Percentiles rank a stretch among this genome's conserved stretches.
phyloP scores from a whole-genome alignment of 768 basidiomycete genomes.

The Hygrocybe coccinea region DNA sequence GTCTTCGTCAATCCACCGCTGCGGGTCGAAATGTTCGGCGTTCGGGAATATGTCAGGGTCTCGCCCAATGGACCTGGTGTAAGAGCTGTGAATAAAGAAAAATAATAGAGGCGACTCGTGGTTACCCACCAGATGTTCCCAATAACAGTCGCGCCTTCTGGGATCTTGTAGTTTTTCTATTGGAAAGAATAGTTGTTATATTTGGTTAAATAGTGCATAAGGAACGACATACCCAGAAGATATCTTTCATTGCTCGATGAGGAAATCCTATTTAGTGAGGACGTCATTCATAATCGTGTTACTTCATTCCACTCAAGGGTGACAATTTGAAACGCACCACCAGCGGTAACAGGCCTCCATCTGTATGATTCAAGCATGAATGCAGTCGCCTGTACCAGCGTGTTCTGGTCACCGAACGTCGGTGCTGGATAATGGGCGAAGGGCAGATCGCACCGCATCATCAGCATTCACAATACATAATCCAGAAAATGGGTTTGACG shows the following conservation, averaged over 20 bases:
- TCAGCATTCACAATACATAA: background rate
- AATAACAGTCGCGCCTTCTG: slow-evolving; percentile 52
- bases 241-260: slow-evolving; percentile 60
- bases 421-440: slow-evolving; percentile 38
- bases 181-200: background rate
- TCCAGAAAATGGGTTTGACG: slow-evolving; percentile 8
- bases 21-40: slow-evolving; percentile 54
- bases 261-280: slow-evolving; percentile 58
- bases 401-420: slow-evolving; percentile 37
- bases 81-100: background rate
- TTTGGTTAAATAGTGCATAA: background rate
- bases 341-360: slow-evolving; percentile 48
- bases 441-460: no score
- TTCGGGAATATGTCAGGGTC: slow-evolving; percentile 56
- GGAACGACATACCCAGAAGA: slow-evolving; percentile 47
- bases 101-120: background rate
- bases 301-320: background rate
- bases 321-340: slow-evolving; percentile 30
- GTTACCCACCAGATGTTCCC: slow-evolving; percentile 54
- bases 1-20: slow-evolving; percentile 48
- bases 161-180: slow-evolving; percentile 47
- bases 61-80: slow-evolving; percentile 45
- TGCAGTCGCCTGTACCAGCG: slow-evolving; percentile 42
- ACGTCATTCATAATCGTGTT: no score
- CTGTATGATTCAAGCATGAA: slow-evolving; percentile 48